A percentile compares a stretch with the other conserved stretches of the same genome.
phyloP scores from a whole-genome alignment of 225 moss, liverwort and hornwort genomes.

The Neckera pumila region DNA sequence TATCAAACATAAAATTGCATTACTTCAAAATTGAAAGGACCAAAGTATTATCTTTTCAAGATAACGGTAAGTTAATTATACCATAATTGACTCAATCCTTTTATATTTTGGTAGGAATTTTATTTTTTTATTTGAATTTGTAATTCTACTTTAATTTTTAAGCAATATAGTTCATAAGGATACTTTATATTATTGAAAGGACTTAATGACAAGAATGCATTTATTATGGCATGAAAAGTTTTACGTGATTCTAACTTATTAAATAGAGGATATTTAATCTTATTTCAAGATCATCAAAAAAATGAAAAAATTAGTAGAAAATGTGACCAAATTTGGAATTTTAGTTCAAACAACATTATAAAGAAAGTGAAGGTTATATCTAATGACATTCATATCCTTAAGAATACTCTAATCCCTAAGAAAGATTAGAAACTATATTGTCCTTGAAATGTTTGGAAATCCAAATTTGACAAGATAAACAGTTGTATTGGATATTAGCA shows the following conservation, averaged over 20 bases:
- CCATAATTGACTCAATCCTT: no score
- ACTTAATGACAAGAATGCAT: no score
- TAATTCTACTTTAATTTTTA: not conserved
- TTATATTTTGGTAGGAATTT: not conserved
- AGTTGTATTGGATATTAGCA: fast-evolving
- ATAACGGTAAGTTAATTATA: not conserved
- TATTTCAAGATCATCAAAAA: no score
- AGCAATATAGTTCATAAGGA: fast-evolving
- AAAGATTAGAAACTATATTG: not conserved
- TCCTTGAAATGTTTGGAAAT: not conserved
- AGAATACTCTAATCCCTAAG: not conserved
- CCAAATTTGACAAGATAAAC: not conserved
- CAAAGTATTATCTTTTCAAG: no score
- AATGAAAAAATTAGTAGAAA: not conserved
- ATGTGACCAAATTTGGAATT: no score
- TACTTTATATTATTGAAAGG: not conserved
- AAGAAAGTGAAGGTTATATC: not conserved
- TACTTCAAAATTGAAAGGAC: not conserved
- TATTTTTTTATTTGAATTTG: not conserved
- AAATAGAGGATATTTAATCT: no score
- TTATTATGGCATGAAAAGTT: not conserved
- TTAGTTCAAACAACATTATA: not conserved
- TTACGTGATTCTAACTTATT: not conserved
- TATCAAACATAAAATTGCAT: not conserved
- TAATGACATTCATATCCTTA: not conserved